Evolutionary conservation across 2,329 filamentous ascomycete genomes (phyloP).

Genomic region (Acrocalymma vagum): DNA sequence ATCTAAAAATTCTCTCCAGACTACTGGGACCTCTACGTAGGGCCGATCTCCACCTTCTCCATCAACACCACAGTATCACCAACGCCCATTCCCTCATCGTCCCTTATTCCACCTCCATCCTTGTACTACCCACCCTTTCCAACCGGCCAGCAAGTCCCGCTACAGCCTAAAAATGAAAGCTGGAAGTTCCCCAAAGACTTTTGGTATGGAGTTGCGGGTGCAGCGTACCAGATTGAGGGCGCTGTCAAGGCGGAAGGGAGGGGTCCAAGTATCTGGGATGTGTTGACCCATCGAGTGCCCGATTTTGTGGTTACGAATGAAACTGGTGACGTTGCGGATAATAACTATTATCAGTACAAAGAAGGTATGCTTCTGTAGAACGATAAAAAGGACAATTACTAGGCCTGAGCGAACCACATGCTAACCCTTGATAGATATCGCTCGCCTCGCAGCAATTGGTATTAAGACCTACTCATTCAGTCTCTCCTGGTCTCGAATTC

Average conservation of each 20-base stretch:
- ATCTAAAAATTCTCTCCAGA: constrained; percentile 9
- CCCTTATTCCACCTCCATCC: constrained; percentile 42
- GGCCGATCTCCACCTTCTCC: constrained; percentile 25
- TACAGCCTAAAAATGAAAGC: constrained; percentile 34
- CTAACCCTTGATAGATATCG: no score
- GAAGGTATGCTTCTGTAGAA: constrained; percentile 43
- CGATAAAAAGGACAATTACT: no score
- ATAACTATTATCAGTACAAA: constrained; percentile 61
- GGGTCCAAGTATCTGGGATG: constrained; percentile 50
- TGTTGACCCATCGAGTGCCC: constrained; percentile 41
- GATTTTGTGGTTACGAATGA: constrained; percentile 37
- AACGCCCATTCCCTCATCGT: constrained; percentile 45
- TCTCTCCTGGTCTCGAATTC: constrained; percentile 58
- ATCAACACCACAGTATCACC: constrained; percentile 31
- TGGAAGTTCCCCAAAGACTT: constrained; percentile 44
- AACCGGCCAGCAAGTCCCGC: constrained; percentile 36
- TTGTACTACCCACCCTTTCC: constrained; percentile 43
- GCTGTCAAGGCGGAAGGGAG: constrained; percentile 52
- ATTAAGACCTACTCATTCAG: constrained; percentile 51
- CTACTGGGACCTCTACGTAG: constrained; percentile 30
- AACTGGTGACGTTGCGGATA: constrained; percentile 59
- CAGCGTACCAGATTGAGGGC: constrained; percentile 56
- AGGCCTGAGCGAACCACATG: no score
- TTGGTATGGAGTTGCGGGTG: constrained; percentile 53
- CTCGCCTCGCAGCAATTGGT: constrained; percentile 43